Percentiles rank a stretch among this genome's conserved stretches.
Conservation (phyloP, 768 basidiomycete species). For the Pleurotus tuoliensis region DNA sequence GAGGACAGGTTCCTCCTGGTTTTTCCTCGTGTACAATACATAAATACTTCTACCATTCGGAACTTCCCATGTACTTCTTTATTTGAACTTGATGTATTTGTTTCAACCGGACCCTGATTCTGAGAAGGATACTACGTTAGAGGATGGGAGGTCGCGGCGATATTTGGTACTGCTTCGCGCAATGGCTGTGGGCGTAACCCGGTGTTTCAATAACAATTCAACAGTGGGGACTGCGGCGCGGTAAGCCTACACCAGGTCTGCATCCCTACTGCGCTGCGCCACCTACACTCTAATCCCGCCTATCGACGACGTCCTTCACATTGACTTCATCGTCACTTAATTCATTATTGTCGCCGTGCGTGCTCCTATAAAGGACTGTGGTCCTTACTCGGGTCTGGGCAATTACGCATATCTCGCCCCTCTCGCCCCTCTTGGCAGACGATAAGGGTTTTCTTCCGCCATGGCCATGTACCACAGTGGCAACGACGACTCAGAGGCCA, state of each 20-base stretch:
- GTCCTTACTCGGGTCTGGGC: not conserved
- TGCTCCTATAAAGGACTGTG: not conserved
- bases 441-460: conserved; percentile 2
- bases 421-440: not conserved
- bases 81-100: too few relatives aligned
- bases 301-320: not conserved
- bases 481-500: conserved; percentile 2
- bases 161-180: too few relatives aligned
- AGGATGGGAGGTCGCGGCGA: too few relatives aligned
- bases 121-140: too few relatives aligned
- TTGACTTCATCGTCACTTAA: too few relatives aligned
- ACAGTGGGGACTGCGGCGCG: too few relatives aligned
- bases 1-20: not conserved
- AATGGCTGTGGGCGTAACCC: too few relatives aligned
- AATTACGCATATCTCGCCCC: not conserved
- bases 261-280: not conserved
- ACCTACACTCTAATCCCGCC: conserved; percentile 9
- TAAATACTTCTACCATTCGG: too few relatives aligned
- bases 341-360: not conserved
- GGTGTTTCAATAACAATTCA: too few relatives aligned
- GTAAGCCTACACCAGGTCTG: too few relatives aligned
- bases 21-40: too few relatives aligned
- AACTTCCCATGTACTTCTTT: not conserved
- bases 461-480: conserved; percentile 1
- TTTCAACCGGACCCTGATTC: too few relatives aligned